phyloP scores from a whole-genome alignment of 805 yeast genomes.

The Metschnikowia proteae region DNA sequence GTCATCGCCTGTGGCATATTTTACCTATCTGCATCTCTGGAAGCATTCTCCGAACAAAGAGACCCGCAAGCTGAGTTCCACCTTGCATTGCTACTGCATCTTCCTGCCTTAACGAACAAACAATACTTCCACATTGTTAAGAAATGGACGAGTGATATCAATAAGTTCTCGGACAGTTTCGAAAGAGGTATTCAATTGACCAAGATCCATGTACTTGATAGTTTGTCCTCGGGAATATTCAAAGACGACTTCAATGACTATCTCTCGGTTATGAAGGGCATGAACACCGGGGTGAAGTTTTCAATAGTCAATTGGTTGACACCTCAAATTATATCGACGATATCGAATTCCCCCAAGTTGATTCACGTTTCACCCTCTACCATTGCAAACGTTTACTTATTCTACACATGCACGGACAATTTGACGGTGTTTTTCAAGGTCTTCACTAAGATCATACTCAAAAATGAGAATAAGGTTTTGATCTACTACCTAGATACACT shows the following conservation, averaged over 20 bases:
- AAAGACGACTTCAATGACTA: conserved; percentile 11
- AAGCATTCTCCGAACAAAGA: conserved; percentile 7
- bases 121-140: conserved; percentile 55
- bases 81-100: conserved; percentile 51
- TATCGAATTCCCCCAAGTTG: conserved; percentile 32
- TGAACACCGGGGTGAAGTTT: conserved; percentile 43
- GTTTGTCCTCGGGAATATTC: conserved; percentile 22
- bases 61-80: conserved; percentile 39
- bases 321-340: conserved; percentile 35
- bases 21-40: conserved; percentile 46
- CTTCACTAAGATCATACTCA: conserved; percentile 30
- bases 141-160: conserved; percentile 39
- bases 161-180: conserved; percentile 32
- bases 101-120: conserved; percentile 52
- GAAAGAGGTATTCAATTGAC: conserved; percentile 35
- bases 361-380: conserved; percentile 33
- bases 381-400: conserved; percentile 29
- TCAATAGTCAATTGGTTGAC: conserved; percentile 49
- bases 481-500: conserved; percentile 42
- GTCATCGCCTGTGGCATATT: conserved; percentile 84
- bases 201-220: conserved; percentile 31
- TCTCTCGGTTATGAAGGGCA: conserved; percentile 13
- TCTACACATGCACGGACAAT: conserved; percentile 38
- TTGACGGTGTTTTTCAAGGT: conserved; percentile 39
- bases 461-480: conserved; percentile 39